Conservation (phyloP, 1,284 basidiomycete genomes). For the Leccinum pseudoinsigne region DNA sequence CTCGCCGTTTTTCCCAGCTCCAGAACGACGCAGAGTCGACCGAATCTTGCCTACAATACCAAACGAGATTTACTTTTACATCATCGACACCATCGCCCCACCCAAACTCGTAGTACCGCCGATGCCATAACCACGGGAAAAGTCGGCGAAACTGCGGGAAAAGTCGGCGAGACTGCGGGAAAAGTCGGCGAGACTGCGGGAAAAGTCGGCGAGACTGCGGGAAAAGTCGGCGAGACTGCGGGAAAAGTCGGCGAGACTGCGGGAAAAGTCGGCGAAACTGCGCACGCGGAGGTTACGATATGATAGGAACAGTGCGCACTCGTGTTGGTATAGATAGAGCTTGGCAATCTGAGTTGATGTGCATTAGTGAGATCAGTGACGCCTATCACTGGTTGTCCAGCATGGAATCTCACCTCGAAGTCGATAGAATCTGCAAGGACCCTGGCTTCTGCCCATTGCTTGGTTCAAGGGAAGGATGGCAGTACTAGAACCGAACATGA, state of each 20-base stretch:
- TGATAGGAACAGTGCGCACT: constrained; percentile 73
- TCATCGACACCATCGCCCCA: too few species aligned
- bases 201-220: constrained; percentile 47
- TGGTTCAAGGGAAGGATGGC: neutral
- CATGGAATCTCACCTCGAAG: too few species aligned
- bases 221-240: too few species aligned
- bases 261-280: constrained; percentile 40
- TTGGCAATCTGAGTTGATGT: constrained; percentile 67
- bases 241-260: too few species aligned
- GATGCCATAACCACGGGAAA: too few species aligned
- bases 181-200: too few species aligned
- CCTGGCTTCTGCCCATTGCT: neutral
- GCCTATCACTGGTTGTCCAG: neutral
- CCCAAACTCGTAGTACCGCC: too few species aligned
- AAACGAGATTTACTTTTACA: too few species aligned
- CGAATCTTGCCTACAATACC: too few species aligned
- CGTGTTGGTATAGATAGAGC: constrained; percentile 86
- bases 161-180: too few species aligned
- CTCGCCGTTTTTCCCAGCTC: too few species aligned
- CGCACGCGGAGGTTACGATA: constrained; percentile 85
- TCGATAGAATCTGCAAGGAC: neutral
- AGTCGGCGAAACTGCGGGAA: constrained; percentile 47
- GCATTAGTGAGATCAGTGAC: neutral
- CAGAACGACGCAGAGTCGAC: too few species aligned
- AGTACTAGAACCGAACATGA: neutral